phyloP scores from a whole-genome alignment of 768 basidiomycete genomes.

The Auriscalpium vulgare region DNA sequence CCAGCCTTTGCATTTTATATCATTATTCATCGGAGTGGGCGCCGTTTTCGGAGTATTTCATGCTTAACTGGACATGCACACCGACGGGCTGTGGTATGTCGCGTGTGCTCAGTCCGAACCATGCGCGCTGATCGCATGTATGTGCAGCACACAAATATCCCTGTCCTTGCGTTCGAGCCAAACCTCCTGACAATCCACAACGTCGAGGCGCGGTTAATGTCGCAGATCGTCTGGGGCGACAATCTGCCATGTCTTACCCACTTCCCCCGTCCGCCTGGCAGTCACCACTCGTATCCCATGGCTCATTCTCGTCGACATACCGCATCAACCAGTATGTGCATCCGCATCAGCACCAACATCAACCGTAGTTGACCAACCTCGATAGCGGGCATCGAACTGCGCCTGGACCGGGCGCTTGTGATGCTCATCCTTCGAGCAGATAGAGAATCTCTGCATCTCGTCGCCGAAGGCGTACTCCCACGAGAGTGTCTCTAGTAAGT shows the following conservation, averaged over 20 bases:
- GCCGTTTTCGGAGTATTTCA: slow-evolving; percentile 84
- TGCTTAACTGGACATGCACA: slow-evolving; percentile 93
- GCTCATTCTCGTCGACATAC: slow-evolving; percentile 4
- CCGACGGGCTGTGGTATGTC: slow-evolving; percentile 89
- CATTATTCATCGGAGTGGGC: slow-evolving; percentile 92
- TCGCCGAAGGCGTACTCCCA: too few species aligned
- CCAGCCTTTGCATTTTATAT: slow-evolving; percentile 99
- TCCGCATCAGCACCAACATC: background rate
- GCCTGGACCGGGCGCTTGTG: too few species aligned
- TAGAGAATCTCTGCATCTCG: too few species aligned
- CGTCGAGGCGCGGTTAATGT: slow-evolving; percentile 84
- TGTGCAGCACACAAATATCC: slow-evolving; percentile 87
- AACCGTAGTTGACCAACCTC: background rate
- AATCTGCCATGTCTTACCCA: slow-evolving; percentile 84
- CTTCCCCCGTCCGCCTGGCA: slow-evolving; percentile 81
- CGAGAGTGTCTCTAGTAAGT: too few species aligned
- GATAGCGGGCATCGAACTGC: background rate
- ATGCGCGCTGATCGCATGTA: background rate
- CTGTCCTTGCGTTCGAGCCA: slow-evolving; percentile 93
- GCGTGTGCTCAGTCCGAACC: background rate
- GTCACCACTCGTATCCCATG: slow-evolving; percentile 25
- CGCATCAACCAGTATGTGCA: background rate
- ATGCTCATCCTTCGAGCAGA: too few species aligned
- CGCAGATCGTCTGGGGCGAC: slow-evolving; percentile 92
- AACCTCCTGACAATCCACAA: slow-evolving; percentile 95